phyloP scores from a whole-genome alignment of 371 early-diverging fungal species.

The Cokeromyces recurvatus region DNA sequence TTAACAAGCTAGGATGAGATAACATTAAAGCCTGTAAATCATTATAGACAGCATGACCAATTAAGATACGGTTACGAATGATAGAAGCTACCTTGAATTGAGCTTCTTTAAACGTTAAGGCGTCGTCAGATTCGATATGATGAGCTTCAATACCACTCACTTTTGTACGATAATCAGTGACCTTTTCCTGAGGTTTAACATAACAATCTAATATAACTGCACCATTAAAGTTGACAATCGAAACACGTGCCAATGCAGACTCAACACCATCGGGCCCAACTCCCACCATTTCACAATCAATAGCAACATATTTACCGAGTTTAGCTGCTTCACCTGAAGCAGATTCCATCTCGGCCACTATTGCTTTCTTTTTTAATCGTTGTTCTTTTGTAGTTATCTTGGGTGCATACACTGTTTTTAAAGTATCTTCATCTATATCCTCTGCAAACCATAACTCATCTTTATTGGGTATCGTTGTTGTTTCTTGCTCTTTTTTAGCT shows the following conservation, averaged over 20 bases:
- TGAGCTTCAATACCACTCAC: constrained; percentile 90
- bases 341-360: constrained; percentile 34
- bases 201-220: constrained; percentile 80
- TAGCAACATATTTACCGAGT: constrained; percentile 82
- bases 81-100: constrained; percentile 74
- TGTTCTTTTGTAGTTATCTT: constrained; percentile 20
- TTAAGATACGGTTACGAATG: constrained; percentile 76
- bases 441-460: constrained; percentile 59
- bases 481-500: too few species aligned
- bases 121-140: constrained; percentile 61
- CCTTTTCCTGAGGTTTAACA: constrained; percentile 76
- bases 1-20: constrained; percentile 70
- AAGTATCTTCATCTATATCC: constrained; percentile 51
- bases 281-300: constrained; percentile 99
- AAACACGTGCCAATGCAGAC: constrained; percentile 87
- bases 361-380: constrained; percentile 5
- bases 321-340: constrained; percentile 31
- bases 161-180: constrained; percentile 91
- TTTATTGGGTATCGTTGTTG: constrained; percentile 32
- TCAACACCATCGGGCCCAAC: constrained; percentile 78
- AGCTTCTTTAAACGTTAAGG: constrained; percentile 68
- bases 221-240: constrained; percentile 92
- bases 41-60: constrained; percentile 89
- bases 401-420: constrained; percentile 44
- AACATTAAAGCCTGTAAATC: constrained; percentile 80